Evolutionary conservation across 768 basidiomycete species (phyloP), one percentile per base, ranked within the genome.

Genomic region (Coprinopsis strossmayeri): DNA sequence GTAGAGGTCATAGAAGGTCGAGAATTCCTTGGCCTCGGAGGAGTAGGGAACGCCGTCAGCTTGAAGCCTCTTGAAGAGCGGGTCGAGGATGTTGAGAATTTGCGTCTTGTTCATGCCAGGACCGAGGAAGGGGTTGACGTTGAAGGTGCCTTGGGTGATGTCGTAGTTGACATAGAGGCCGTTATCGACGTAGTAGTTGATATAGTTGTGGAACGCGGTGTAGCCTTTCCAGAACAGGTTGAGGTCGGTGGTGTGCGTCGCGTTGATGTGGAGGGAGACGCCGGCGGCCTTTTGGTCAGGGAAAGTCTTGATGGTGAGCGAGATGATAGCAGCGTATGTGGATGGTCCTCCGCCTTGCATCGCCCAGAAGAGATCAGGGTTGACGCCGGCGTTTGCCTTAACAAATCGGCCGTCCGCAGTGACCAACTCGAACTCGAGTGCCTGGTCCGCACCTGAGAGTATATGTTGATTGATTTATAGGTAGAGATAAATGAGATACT

Each of bases 281-380:
- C 43, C 43, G 12, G 54, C 34, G n/a, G 51, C 25, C 10, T 47
- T 47, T 18, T 38, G 32, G 15, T 55, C 54, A 15, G 51, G 48
- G 43, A 45, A 53, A 15, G 51, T 61, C 18, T 62, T 65, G 13
- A 61, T 40, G 26, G 50, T 56, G 15, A 54, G 53, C 26, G 49
- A 50, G 20, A 37, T 39, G 34, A 48, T 44, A 24, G 45, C 46
- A 5, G 38, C 57, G 51, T 50, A 55, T 34, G 55, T 47, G 17
- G 43, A 50, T 9, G 55, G 45, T 38, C 60, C 62, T 17, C 62
- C 64, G 21, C 61, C 61, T 24, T 57, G 59, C 4, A 74, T 54
- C 2, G 71, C 72, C 57, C 63, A 73, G 55, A 67, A 72, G 0
- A 74, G 61, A 42, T 72, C 70, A 12, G 45, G 28, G 41, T 72